A percentile compares a stretch with the other conserved stretches of the same genome.
These are phyloP conservation scores for Naganishia liquefaciens DNA, from an alignment of 1,284 basidiomycete genomes.

Conservation along the genomic window DNA sequence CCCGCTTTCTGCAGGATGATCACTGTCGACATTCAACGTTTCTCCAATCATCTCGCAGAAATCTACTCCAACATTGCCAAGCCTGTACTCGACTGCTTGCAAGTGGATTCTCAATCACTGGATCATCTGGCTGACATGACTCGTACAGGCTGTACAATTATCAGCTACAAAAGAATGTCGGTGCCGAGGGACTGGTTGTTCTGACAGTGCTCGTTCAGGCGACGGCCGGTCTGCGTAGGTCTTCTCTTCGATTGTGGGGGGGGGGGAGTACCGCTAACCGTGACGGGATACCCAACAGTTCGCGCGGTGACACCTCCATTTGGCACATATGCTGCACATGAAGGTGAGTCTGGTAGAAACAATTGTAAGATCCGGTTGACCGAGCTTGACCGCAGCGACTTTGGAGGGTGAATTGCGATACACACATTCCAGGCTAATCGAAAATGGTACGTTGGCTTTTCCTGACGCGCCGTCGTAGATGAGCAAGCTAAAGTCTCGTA, in stretches of 20 bases:
- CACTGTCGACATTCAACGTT: slow-evolving; percentile 92
- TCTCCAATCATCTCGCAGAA: slow-evolving; percentile 85
- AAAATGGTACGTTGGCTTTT: slow-evolving; percentile 60
- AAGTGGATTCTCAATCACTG: slow-evolving; percentile 16
- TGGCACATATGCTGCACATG: slow-evolving; percentile 77
- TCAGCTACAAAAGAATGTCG: slow-evolving; percentile 89
- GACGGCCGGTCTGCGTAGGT: slow-evolving; percentile 74
- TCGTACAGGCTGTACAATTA: slow-evolving; percentile 82
- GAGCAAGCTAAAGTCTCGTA: not conserved
- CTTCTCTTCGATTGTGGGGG: not conserved
- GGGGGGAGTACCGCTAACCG: not conserved
- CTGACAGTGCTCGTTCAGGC: slow-evolving; percentile 82
- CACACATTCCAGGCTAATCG: slow-evolving; percentile 87
- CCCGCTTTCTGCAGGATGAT: slow-evolving; percentile 67
- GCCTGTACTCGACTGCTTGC: slow-evolving; percentile 79
- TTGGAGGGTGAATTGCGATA: slow-evolving; percentile 88
- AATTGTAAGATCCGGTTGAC: not conserved
- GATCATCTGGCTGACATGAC: not conserved
- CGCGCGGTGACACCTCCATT: slow-evolving; percentile 89
- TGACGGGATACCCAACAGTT: slow-evolving; percentile 57
- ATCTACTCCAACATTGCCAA: slow-evolving; percentile 94
- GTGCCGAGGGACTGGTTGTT: slow-evolving; percentile 85
- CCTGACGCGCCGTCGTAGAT: too few relatives aligned
- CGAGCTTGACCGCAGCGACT: slow-evolving; percentile 59
- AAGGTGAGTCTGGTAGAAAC: slow-evolving; percentile 38